These are phyloP conservation scores for Chlamydomonas sphaeroides DNA, from an alignment of 139 green algal species.

Conservation along the genomic window DNA sequence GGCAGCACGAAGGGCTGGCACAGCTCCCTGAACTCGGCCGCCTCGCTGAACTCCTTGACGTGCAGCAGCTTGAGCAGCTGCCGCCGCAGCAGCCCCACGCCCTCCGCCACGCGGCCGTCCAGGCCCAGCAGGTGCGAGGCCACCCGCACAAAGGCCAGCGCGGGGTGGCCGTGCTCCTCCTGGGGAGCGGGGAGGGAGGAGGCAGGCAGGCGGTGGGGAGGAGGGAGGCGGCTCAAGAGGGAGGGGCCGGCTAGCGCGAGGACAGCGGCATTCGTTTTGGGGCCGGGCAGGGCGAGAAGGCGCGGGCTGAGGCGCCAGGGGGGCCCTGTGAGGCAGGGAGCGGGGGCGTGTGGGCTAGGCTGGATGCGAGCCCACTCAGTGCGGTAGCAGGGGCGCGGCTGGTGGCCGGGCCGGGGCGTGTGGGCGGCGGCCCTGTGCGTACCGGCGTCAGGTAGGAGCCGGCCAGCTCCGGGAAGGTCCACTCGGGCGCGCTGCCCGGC, in stretches of 20 bases:
- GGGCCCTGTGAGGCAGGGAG: too few species aligned
- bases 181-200: conserved; percentile 21
- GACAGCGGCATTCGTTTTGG: too few species aligned
- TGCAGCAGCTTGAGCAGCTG: conserved; percentile 87
- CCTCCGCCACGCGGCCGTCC: conserved; percentile 65
- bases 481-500: conserved; percentile 5
- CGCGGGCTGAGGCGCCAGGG: too few species aligned
- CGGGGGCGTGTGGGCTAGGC: too few species aligned
- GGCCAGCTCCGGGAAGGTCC: conserved; percentile 81
- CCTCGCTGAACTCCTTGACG: conserved; percentile 82
- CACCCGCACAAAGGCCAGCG: conserved; percentile 85
- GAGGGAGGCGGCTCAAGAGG: too few species aligned
- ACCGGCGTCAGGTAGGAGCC: conserved; percentile 80
- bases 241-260: too few species aligned
- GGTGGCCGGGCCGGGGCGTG: too few species aligned
- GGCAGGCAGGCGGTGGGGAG: too few species aligned
- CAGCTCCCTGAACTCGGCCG: conserved; percentile 82
- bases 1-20: conserved; percentile 86
- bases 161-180: conserved; percentile 81
- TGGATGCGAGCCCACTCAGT: neutral
- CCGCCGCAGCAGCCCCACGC: conserved; percentile 76
- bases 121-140: conserved; percentile 82
- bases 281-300: too few species aligned
- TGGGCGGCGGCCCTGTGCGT: neutral
- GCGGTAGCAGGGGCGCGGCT: too few species aligned